Evolutionary conservation across 768 basidiomycete genomes (phyloP).

Genomic region (Boletus patriciae): DNA sequence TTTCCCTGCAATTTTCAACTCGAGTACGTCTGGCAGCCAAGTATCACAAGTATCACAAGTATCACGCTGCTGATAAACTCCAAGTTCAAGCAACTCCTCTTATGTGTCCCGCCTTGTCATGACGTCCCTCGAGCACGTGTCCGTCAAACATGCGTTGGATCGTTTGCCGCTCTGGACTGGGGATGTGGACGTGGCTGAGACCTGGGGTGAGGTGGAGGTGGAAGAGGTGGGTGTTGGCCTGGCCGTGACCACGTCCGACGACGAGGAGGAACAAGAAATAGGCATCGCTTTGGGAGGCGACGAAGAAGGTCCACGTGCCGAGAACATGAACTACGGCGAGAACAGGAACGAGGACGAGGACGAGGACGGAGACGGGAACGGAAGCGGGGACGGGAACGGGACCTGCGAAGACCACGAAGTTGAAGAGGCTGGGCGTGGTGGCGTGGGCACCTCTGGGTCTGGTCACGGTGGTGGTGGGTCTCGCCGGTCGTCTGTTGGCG

Average conservation of each 20-base stretch:
- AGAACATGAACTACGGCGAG: neutral
- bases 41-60: neutral
- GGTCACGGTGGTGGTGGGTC: neutral
- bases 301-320: neutral
- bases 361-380: neutral
- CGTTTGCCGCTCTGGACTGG: neutral
- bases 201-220: neutral
- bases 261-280: constrained; percentile 1
- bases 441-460: neutral
- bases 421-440: neutral
- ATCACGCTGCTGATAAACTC: neutral
- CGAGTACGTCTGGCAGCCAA: neutral
- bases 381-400: neutral
- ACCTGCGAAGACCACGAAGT: neutral
- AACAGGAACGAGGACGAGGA: neutral
- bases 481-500: neutral
- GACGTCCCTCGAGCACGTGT: constrained; percentile 29
- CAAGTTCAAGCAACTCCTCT: neutral
- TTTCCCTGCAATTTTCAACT: neutral
- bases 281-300: neutral
- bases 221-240: constrained; percentile 15
- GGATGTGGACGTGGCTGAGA: neutral
- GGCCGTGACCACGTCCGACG: constrained; percentile 14
- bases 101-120: constrained; percentile 24
- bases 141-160: constrained; percentile 16